Evolutionary conservation across 208 protist genomes (phyloP).

Genomic region (Leishmania major): DNA sequence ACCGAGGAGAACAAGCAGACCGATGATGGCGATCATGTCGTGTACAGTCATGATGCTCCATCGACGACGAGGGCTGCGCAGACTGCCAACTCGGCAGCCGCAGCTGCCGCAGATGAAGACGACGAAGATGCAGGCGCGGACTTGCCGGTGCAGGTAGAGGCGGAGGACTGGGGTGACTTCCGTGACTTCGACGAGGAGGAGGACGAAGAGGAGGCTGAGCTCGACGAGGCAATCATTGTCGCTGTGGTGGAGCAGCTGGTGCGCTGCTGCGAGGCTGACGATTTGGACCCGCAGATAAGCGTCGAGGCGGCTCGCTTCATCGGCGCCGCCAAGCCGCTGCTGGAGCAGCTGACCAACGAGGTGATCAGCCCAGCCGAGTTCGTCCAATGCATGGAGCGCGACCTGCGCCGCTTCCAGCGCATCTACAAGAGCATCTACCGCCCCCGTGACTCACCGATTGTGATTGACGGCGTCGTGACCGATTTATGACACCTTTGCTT

Average conservation of each 20-base stretch:
- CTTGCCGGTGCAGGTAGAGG: background rate
- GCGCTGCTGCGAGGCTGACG: constrained; percentile 68
- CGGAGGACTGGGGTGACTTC: constrained; percentile 23
- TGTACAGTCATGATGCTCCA: background rate
- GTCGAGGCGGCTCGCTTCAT: constrained; percentile 45
- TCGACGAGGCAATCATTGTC: constrained; percentile 65
- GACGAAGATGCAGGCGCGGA: constrained; percentile 16
- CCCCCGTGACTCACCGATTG: constrained; percentile 62
- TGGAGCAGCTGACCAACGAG: constrained; percentile 33
- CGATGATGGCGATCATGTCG: background rate
- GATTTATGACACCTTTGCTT: constrained; percentile 42
- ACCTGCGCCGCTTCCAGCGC: constrained; percentile 54
- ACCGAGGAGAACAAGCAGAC: background rate
- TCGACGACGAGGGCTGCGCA: constrained; percentile 30
- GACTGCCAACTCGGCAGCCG: constrained; percentile 5
- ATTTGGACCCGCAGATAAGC: constrained; percentile 52
- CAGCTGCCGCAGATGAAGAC: constrained; percentile 32
- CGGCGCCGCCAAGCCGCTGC: constrained; percentile 40
- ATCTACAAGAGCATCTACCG: constrained; percentile 56
- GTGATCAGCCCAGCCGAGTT: constrained; percentile 37
- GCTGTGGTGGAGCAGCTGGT: constrained; percentile 75
- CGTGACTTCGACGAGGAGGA: constrained; percentile 54
- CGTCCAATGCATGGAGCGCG: constrained; percentile 48
- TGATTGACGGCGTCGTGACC: constrained; percentile 81
- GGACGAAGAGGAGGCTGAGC: constrained; percentile 66